Evolutionary conservation across 495 filamentous ascomycete species (phyloP).

Genomic region (Trypethelium eluteriae): DNA sequence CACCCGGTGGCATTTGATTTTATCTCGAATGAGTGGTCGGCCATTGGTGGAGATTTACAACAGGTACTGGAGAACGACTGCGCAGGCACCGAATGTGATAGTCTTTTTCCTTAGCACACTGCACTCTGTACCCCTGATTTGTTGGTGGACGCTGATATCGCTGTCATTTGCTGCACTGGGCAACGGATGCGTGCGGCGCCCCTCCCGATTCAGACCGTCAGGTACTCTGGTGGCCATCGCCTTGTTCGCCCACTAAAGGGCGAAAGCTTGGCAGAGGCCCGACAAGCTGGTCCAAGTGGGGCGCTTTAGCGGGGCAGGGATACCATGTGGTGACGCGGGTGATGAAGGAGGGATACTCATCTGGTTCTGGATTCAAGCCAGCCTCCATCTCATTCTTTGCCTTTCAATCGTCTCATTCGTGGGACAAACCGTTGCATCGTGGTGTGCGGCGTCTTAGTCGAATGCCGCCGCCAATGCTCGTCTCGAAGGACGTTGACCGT

Average conservation of each 20-base stretch:
- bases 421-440: background rate
- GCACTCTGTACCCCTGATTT: background rate
- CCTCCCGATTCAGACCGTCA: slow-evolving; percentile 11
- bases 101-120: background rate
- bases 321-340: slow-evolving; percentile 11
- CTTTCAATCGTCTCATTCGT: background rate
- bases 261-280: slow-evolving; percentile 11
- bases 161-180: background rate
- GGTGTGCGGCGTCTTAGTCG: background rate
- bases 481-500: background rate
- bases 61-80: background rate
- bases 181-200: background rate
- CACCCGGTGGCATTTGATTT: background rate
- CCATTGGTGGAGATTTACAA: background rate
- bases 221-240: slow-evolving; percentile 6
- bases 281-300: background rate
- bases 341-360: background rate
- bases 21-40: background rate
- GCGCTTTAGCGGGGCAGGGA: background rate
- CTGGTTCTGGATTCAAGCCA: slow-evolving; percentile 2
- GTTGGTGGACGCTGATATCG: slow-evolving; percentile 5
- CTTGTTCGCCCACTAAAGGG: background rate
- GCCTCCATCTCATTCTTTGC: background rate
- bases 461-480: background rate
- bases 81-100: background rate